Percentiles rank a stretch among this genome's conserved stretches.
Evolutionary conservation across 306 rosid genomes (phyloP).

Genomic region (Neltuma alba): DNA sequence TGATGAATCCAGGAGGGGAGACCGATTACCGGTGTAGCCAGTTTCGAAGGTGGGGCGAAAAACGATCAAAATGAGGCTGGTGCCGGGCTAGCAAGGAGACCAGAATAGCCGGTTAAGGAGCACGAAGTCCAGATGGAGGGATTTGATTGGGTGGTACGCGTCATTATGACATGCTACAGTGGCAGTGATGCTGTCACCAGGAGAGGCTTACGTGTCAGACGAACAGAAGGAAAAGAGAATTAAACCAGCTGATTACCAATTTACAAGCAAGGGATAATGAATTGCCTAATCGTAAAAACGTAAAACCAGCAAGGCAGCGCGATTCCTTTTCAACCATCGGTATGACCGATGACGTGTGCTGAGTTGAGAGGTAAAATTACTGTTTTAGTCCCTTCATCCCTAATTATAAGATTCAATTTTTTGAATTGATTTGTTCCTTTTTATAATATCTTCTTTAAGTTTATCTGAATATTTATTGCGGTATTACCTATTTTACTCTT

Average conservation of each 20-base stretch:
- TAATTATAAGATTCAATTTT: too few species aligned
- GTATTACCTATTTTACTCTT: too few species aligned
- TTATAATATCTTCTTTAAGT: too few species aligned
- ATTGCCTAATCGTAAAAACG: neutral
- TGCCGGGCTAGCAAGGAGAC: neutral
- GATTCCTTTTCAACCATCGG: neutral
- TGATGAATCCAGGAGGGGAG: neutral
- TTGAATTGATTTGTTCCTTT: too few species aligned
- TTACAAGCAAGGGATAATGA: neutral
- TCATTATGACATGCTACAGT: conserved; percentile 36
- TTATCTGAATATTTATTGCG: too few species aligned
- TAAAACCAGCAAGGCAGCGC: neutral
- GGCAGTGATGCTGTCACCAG: neutral
- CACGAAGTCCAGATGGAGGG: conserved; percentile 25
- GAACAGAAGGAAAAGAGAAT: neutral
- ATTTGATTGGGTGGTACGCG: conserved; percentile 47
- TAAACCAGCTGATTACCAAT: neutral
- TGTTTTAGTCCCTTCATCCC: too few species aligned
- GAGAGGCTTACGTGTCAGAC: conserved; percentile 20
- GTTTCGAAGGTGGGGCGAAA: neutral
- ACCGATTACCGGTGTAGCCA: conserved; percentile 19
- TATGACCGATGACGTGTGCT: neutral
- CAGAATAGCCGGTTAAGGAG: conserved; percentile 24
- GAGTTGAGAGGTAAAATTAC: neutral
- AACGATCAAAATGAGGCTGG: neutral